These are phyloP conservation scores for Trichoderma gamsii DNA, from an alignment of 495 filamentous ascomycete genomes.

Conservation along the genomic window DNA sequence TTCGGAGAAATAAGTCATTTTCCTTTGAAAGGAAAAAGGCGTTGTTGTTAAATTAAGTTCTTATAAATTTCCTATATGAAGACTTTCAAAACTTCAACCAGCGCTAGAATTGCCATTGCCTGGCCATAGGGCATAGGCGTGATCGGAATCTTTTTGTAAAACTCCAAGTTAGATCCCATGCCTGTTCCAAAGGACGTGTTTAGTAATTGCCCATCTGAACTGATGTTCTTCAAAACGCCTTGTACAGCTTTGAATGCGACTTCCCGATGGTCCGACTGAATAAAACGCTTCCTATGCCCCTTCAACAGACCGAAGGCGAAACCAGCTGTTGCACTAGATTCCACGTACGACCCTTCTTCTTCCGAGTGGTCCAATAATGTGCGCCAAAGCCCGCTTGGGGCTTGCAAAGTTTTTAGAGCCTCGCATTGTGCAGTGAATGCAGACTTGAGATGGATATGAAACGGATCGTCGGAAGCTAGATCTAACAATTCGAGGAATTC, in stretches of 20 bases:
- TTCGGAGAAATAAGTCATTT: too few relatives aligned
- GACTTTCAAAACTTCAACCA: conserved; percentile 58
- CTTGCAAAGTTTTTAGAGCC: conserved; percentile 52
- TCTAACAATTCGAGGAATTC: conserved; percentile 65
- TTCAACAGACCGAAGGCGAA: conserved; percentile 73
- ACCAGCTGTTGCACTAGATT: conserved; percentile 67
- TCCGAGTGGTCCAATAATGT: conserved; percentile 58
- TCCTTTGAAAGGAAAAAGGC: too few relatives aligned
- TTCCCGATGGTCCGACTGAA: conserved; percentile 42
- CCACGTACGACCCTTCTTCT: conserved; percentile 56
- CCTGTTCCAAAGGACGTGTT: conserved; percentile 69
- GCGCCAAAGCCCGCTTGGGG: conserved; percentile 54
- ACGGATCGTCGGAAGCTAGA: conserved; percentile 47
- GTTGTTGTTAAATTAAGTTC: too few relatives aligned
- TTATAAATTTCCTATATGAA: conserved; percentile 35
- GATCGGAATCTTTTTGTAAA: conserved; percentile 61
- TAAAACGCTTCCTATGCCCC: conserved; percentile 58
- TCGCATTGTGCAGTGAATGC: conserved; percentile 57
- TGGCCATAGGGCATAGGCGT: conserved; percentile 77
- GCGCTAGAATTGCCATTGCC: conserved; percentile 68
- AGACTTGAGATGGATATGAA: conserved; percentile 54
- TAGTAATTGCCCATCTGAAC: conserved; percentile 55
- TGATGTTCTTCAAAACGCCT: conserved; percentile 55
- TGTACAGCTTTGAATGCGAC: conserved; percentile 53
- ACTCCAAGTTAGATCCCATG: conserved; percentile 60